Evolutionary conservation across 2,329 filamentous ascomycete species (phyloP).

Genomic region (Fusarium pininemorale): DNA sequence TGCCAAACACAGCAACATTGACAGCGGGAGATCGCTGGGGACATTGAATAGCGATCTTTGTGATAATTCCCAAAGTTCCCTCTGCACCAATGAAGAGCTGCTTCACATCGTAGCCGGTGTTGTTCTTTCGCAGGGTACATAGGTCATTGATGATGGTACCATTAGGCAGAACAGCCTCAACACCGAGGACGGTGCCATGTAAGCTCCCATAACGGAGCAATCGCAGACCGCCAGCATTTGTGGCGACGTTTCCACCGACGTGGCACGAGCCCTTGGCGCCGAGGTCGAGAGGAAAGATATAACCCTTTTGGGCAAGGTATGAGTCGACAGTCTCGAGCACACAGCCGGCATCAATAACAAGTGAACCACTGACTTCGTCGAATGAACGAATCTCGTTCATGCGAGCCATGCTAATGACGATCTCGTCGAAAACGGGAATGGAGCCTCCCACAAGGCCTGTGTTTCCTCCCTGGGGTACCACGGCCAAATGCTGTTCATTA

Average conservation of each 20-base stretch:
- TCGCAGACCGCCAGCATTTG: slow-evolving; percentile 91
- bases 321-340: slow-evolving; percentile 91
- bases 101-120: slow-evolving; percentile 97
- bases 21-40: slow-evolving; percentile 87
- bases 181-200: slow-evolving; percentile 89
- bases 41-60: slow-evolving; percentile 87
- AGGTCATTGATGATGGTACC: slow-evolving; percentile 93
- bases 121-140: slow-evolving; percentile 92
- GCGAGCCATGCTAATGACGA: slow-evolving; percentile 87
- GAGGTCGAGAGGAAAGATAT: slow-evolving; percentile 97
- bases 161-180: slow-evolving; percentile 93
- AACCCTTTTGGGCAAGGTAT: slow-evolving; percentile 80
- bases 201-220: slow-evolving; percentile 92
- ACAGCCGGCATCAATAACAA: slow-evolving; percentile 90
- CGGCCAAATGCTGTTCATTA: slow-evolving; percentile 89
- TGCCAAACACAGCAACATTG: slow-evolving; percentile 93
- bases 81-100: slow-evolving; percentile 96
- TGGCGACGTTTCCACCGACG: slow-evolving; percentile 93
- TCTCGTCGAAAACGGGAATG: slow-evolving; percentile 97
- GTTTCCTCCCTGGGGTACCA: slow-evolving; percentile 97
- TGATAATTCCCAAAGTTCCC: slow-evolving; percentile 94
- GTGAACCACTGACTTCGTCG: slow-evolving; percentile 88
- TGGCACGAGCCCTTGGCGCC: slow-evolving; percentile 98
- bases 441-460: slow-evolving; percentile 95
- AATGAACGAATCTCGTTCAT: slow-evolving; percentile 95